Percentiles rank a stretch among this genome's conserved stretches.
Conservation (phyloP, 1,284 basidiomycete species). For the Tilletia setariae region DNA sequence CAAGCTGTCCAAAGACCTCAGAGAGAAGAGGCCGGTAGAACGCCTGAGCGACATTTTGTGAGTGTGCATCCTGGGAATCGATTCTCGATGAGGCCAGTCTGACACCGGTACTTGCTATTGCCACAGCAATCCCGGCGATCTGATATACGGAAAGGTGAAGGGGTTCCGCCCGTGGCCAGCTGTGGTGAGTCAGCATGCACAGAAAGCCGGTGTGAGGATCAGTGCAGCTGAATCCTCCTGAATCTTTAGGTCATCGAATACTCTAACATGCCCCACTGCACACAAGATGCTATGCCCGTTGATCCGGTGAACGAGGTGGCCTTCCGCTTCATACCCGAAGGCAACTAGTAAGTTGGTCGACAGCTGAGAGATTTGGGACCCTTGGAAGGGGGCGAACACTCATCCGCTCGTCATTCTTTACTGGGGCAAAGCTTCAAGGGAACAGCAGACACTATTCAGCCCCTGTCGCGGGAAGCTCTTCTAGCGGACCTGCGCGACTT, state of each 20-base stretch:
- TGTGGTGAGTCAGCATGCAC: not conserved
- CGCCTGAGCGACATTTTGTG: slow-evolving; percentile 6
- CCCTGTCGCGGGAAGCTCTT: not conserved
- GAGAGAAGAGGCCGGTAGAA: not conserved
- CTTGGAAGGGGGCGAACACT: too few relatives aligned
- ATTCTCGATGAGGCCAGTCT: not conserved
- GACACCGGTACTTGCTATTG: not conserved
- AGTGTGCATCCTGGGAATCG: not conserved
- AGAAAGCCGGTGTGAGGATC: not conserved
- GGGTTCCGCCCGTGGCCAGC: slow-evolving; percentile 11
- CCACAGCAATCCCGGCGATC: not conserved
- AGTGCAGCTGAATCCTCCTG: not conserved
- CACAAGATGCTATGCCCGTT: not conserved
- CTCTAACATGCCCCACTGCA: not conserved
- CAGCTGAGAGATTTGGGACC: too few relatives aligned
- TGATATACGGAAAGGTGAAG: not conserved
- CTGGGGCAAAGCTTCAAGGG: not conserved
- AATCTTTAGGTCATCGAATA: not conserved
- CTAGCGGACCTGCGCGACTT: not conserved
- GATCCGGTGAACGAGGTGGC: not conserved
- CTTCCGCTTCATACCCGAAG: slow-evolving; percentile 7
- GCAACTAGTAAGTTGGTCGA: not conserved
- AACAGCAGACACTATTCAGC: not conserved
- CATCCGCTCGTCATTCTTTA: not conserved
- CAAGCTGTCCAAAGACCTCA: not conserved